Evolutionary conservation across 2,329 filamentous ascomycete species (phyloP), one percentile per base, ranked within the genome.

Genomic region (Calonectria fujianensis): DNA sequence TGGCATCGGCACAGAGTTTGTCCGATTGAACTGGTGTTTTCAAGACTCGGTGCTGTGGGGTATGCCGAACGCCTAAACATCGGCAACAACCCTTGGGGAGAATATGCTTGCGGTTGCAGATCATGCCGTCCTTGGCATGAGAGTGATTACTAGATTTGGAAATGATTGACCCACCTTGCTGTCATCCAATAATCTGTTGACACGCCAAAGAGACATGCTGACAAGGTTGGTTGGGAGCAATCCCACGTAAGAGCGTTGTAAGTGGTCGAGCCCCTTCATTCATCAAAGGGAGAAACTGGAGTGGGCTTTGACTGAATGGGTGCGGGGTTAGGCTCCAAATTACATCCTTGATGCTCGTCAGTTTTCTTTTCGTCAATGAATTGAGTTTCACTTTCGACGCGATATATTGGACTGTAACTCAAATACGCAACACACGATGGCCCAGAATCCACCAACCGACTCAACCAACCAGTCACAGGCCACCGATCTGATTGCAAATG

Each of bases 141-240:
- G 5, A 3, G 7, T 2, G 27, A 5, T 4, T 16, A 16, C 35
- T 41, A 14, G 8, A 41, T 63, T 41, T 7, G 57, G 57, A 29
- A 63, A 63, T 39, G 37, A 63, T 37, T 41, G 24, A 5, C 35
- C 57, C 24, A 18, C 3, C 14, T 41, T 63, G 24, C 32, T 24
- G 6, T n/a, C 57, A 9, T 63, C 57, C 57, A 63, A 63, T 63
- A 6, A 24, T 18, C 24, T 63, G 37, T 63, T 24, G 57, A 63
- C 57, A 63, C 57, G 35, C 57, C 9, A 20, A 29, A 29, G 35
- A 29, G 3, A n/a, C 35, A 16, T 4, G 57, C 35, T 63, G 57
- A 39, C 24, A 7, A 13, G n/a, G 24, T 20, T 29, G 57, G 16
- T 27, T 32, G 54, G 18, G 32, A 37, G 20, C 20, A 59, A 59